Evolutionary conservation across 805 yeast genomes (phyloP), one percentile per base, ranked within the genome.

Genomic region (Starmerella tilneyi): DNA sequence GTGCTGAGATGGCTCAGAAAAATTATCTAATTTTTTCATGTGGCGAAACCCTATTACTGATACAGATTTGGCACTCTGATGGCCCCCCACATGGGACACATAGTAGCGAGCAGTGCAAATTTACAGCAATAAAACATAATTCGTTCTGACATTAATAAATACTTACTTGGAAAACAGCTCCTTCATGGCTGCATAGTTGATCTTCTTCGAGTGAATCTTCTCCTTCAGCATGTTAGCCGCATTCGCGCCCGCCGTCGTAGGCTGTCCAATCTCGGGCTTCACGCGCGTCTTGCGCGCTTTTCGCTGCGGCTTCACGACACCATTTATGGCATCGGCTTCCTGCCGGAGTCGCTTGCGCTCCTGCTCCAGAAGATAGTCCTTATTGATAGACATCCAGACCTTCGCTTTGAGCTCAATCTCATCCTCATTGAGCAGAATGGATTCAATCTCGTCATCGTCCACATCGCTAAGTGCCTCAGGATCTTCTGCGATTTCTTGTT

Each of bases 351-450:
- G 68, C 58, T 84, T 86, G 54, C 76, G 75, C 56, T 89, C 96
- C 63, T 85, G 94, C 39, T 81, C 92, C 8, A 84, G 60, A 45
- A 92, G 65, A 59, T 76, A 92, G 23, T 88, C 97, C 48, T 82
- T 83, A 62, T 94, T 88, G 31, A 84, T 70, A 2, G 92, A 88
- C 44, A 82, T 78, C 97, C 98, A 92, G 3, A 88, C 75, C 48
- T 81, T 71, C 54, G 85, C 88, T 61, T 89, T 92, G 51, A 80
- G 60, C 46, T 66, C 71, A 9, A 79, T 71, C 50, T 88, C 96
- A 41, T 79, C 85, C 44, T 73, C 78, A 2, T 74, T 71, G 39
- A 92, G 67, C 34, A 84, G 58, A 27, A 78, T 70, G 0, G 67
- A 64, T 4, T 75, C 76, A 11, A 84, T 68, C 53, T 85, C 95